Conservation (phyloP, 2,329 filamentous ascomycete genomes). For the Colletotrichum somersetense region DNA sequence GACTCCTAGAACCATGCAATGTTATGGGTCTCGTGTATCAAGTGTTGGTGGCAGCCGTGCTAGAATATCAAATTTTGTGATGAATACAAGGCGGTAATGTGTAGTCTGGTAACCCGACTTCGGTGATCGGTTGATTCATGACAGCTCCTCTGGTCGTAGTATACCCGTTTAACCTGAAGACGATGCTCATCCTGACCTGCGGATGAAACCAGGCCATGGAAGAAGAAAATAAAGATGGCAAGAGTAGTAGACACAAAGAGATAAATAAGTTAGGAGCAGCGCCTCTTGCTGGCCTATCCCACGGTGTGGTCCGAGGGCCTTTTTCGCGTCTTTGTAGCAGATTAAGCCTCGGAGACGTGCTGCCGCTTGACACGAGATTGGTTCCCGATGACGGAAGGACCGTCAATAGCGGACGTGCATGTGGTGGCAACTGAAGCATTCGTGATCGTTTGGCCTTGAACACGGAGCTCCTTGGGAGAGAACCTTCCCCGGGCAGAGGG, state of each 20-base stretch:
- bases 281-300: slow-evolving; percentile 5
- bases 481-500: slow-evolving; percentile 9
- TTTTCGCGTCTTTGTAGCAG: not conserved
- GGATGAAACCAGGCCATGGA: slow-evolving; percentile 8
- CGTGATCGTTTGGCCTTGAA: not conserved
- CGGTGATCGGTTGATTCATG: not conserved
- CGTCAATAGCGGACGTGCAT: not conserved
- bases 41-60: slow-evolving; percentile 6
- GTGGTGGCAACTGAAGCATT: not conserved
- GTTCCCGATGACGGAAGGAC: not conserved
- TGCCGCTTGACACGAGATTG: not conserved
- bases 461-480: not conserved
- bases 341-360: not conserved
- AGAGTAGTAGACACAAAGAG: slow-evolving; percentile 16
- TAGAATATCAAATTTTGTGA: slow-evolving; percentile 15
- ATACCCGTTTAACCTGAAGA: not conserved
- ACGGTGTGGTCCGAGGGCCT: slow-evolving; percentile 9
- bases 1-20: slow-evolving; percentile 41
- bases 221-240: slow-evolving; percentile 2
- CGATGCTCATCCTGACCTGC: slow-evolving; percentile 1
- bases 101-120: slow-evolving; percentile 10
- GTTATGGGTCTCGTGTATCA: slow-evolving; percentile 25
- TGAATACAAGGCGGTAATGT: slow-evolving; percentile 29
- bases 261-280: slow-evolving; percentile 10
- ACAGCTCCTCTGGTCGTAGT: slow-evolving; percentile 6